These are phyloP conservation scores for Rhizopus arrhizus DNA, from an alignment of 371 early-diverging fungal genomes.

Conservation along the genomic window DNA sequence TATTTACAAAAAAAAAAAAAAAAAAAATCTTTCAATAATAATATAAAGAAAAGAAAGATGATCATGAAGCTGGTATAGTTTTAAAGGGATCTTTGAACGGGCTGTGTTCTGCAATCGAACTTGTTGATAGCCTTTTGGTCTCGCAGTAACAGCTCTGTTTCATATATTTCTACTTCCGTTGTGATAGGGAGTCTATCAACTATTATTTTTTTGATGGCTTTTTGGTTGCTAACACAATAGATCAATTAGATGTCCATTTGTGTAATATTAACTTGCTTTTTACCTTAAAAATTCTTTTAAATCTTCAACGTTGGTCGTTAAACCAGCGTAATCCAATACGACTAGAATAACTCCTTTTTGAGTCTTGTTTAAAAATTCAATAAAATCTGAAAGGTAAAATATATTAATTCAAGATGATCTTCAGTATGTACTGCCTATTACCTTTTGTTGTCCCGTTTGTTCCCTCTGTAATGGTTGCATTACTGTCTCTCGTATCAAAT, in stretches of 20 bases:
- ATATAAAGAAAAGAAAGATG: slow-evolving; percentile 5
- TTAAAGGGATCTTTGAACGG: slow-evolving; percentile 18
- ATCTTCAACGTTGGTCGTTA: slow-evolving; percentile 19
- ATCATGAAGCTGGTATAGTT: background rate
- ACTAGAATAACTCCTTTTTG: slow-evolving; percentile 19
- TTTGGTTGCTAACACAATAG: slow-evolving; percentile 22
- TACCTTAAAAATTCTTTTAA: slow-evolving; percentile 23
- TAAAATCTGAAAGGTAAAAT: slow-evolving; percentile 21
- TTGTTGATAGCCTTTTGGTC: slow-evolving; percentile 18
- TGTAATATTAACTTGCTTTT: slow-evolving; percentile 21
- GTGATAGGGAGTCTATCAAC: slow-evolving; percentile 24
- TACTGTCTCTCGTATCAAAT: slow-evolving; percentile 12
- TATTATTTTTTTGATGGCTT: slow-evolving; percentile 20
- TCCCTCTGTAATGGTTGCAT: slow-evolving; percentile 8
- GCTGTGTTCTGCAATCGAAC: slow-evolving; percentile 24
- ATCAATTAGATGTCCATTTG: slow-evolving; percentile 20
- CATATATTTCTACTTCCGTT: slow-evolving; percentile 21
- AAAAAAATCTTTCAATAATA: too few species aligned
- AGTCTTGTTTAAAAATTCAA: slow-evolving; percentile 12
- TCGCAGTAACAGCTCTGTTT: slow-evolving; percentile 22
- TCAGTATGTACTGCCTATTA: slow-evolving; percentile 20
- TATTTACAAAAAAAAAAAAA: too few species aligned
- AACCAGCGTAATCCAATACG: slow-evolving; percentile 21
- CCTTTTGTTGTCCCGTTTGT: slow-evolving; percentile 13
- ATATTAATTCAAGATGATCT: slow-evolving; percentile 24